Base-by-base conservation (phyloP, 495 filamentous ascomycete species). In the Pyrenopolyporus hunteri region DNA sequence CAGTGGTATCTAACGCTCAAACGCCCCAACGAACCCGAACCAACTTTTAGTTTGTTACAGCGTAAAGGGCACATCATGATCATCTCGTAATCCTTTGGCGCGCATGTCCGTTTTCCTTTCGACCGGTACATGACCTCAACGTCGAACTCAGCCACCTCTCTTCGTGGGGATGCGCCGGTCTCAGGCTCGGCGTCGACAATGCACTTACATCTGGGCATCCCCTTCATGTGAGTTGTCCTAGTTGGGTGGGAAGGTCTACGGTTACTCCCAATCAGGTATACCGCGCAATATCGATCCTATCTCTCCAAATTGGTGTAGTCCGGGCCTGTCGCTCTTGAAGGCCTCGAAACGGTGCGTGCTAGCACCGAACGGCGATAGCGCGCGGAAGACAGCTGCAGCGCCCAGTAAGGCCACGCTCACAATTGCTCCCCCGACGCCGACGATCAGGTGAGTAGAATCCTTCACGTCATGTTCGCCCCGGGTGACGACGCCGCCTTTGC, bases 301-400 rank as follows among this genome's bases (percentile, higher is more conserved):
- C 8, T 69, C 71, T 1, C 76, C 74, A 31, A 75, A 67, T 37
- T 63, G 66, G 48, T 64, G 57, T 5, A 79, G 51, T 5, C 68
- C 58, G 4, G 54, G 5, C 6, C 32, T 42, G 2, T 53, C 23
- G 31, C 51, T 46, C 33, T 35, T 59, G 4, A 36, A 13, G 9
- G 50, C 47, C 37, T 73, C 56, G 55, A 76, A 79, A 4, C 68
- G 54, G 37, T 78, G 73, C 11, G 71, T 59, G 2, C 46, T 55
- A 7, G 70, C 68, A 6, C 76, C 76, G 16, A 76, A 70, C 11
- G 68, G 61, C 11, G 63, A 48, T 17, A 73, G 23, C 17, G 56
- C 55, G 6, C 59, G 53, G 43, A 69, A 70, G 8, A 71, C 25
- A 10, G 57, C 55, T 26, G 66, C 68, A 13, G 69, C 46, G 25